Evolutionary conservation across 352 stramenopile genomes (phyloP).

Genomic region (Halophytophthora batemanensis): DNA sequence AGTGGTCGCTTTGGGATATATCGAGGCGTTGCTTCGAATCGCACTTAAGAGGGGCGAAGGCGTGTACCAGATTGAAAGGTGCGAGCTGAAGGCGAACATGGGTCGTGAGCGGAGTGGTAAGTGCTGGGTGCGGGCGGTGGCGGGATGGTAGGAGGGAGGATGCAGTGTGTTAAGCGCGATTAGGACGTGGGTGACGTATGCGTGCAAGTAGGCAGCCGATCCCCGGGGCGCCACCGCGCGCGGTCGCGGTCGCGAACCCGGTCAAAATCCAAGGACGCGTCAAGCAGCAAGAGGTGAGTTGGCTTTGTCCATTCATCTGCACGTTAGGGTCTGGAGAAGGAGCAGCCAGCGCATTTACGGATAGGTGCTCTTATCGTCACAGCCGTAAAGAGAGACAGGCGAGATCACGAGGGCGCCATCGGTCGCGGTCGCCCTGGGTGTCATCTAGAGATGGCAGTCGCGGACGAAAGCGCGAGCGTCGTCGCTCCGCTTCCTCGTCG

Average conservation of each 20-base stretch:
- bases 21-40: too few species aligned
- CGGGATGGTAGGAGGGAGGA: neutral
- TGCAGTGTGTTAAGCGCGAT: constrained; percentile 16
- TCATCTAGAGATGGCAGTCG: constrained; percentile 8
- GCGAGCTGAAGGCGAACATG: constrained; percentile 6
- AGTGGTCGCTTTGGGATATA: too few species aligned
- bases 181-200: constrained; percentile 21
- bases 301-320: neutral
- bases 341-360: neutral
- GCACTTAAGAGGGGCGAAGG: too few species aligned
- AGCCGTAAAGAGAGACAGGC: constrained; percentile 4
- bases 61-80: neutral
- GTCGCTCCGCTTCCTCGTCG: constrained; percentile 17
- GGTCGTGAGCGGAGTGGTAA: constrained; percentile 21
- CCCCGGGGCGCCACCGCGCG: constrained; percentile 11
- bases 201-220: constrained; percentile 22
- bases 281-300: neutral
- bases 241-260: constrained; percentile 23
- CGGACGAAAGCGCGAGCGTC: constrained; percentile 23
- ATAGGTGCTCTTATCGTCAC: neutral
- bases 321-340: neutral
- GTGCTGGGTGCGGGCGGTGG: neutral
- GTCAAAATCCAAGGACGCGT: constrained; percentile 10
- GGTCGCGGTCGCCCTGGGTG: constrained; percentile 12
- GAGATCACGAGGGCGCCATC: constrained; percentile 11